Base-by-base conservation (phyloP, 192 early-diverging fungal genomes). In the Gorgonomyces haynaldii region DNA sequence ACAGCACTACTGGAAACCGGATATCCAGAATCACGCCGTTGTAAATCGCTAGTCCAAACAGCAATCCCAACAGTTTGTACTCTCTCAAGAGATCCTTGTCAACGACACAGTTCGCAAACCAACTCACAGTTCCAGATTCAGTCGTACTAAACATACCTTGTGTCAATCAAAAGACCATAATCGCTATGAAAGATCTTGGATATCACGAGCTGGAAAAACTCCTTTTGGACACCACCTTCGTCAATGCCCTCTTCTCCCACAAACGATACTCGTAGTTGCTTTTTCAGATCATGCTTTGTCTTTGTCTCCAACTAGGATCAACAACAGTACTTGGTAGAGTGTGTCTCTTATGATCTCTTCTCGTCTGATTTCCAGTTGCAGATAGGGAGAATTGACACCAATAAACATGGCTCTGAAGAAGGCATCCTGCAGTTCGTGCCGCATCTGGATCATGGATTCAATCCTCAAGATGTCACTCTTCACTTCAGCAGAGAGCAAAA, bases 151-250 rank as follows among this genome's bases (percentile, higher is more conserved):
- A 48, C 62, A 35, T 56, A 50, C 93, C 88, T 54, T 86, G 88
- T 35, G 75, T 80, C 4, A 69, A 64, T 39, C 83, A 77, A 59
- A 90, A 89, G 17, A 94, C 69, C 25, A 87, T 81, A 50, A 82
- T 78, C 34, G 88, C 79, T n/a, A 91, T 71, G 19, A n/a, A n/a
- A n/a, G n/a, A n/a, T n/a, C n/a, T n/a, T n/a, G n/a, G n/a, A n/a
- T n/a, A n/a, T n/a, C n/a, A n/a, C n/a, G n/a, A 91, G 62, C 57
- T 86, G 84, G 54, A 94, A 90, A 54, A 89, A 94, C 67, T 94
- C 91, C 54, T 91, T 91, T 51, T 88, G 84, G 30, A 95, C 80
- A 5, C 91, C 91, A 36, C 91, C 91, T 56, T 89, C 88, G 52
- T 91, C 89, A 15, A 95, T 81, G 20, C 86, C 70, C 52, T 93